phyloP scores from a whole-genome alignment of 1,284 basidiomycete species.

The Malassezia globosa region DNA sequence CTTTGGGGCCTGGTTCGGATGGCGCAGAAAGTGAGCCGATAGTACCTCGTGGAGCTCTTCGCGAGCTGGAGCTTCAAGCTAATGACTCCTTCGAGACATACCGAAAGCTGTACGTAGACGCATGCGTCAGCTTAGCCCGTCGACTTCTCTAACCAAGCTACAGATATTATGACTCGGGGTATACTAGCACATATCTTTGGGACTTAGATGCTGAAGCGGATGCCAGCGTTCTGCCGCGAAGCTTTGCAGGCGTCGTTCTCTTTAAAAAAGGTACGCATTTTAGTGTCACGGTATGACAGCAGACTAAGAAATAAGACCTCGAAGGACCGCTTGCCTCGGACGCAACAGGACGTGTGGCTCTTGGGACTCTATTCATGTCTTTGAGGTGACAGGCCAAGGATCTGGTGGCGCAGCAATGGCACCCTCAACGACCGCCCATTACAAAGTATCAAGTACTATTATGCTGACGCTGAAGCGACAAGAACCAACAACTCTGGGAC shows the following conservation, averaged over 20 bases:
- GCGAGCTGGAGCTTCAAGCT: slow-evolving; percentile 80
- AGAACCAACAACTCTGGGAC: slow-evolving; percentile 54
- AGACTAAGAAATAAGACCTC: slow-evolving; percentile 1
- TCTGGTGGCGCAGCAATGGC: no score
- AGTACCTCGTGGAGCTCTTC: slow-evolving; percentile 66
- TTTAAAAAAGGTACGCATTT: slow-evolving; percentile 75
- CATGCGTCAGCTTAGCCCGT: no score
- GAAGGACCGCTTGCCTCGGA: slow-evolving; percentile 4
- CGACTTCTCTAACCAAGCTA: not conserved
- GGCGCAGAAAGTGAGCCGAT: slow-evolving; percentile 52
- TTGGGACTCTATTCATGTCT: slow-evolving; percentile 98
- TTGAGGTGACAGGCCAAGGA: slow-evolving; percentile 53
- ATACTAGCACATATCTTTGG: slow-evolving; percentile 97
- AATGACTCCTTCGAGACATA: slow-evolving; percentile 97
- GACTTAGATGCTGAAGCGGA: slow-evolving; percentile 67
- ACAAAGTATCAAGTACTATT: slow-evolving; percentile 92
- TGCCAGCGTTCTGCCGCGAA: slow-evolving; percentile 50
- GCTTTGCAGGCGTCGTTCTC: slow-evolving; percentile 88
- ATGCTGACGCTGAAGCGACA: slow-evolving; percentile 82
- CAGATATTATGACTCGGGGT: slow-evolving; percentile 90
- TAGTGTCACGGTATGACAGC: no score
- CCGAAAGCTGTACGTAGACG: slow-evolving; percentile 69
- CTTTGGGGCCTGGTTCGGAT: slow-evolving; percentile 50
- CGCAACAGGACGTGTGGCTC: slow-evolving; percentile 52
- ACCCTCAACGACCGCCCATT: slow-evolving; percentile 60